Conservation (phyloP, 2,329 filamentous ascomycete genomes). For the Fusarium foetens region DNA sequence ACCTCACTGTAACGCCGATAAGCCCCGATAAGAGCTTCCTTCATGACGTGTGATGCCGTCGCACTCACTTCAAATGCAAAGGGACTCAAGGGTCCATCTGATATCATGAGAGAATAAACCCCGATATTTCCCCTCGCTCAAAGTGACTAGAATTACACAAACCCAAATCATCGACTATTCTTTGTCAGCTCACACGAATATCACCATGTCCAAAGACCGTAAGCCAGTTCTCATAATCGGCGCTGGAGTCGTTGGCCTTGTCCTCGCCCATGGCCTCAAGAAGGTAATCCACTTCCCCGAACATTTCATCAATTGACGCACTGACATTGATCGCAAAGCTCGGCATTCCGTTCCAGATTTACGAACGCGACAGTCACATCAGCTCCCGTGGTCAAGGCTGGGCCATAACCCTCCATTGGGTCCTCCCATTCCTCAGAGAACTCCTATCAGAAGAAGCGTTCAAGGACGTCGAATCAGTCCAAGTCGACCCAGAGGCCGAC, state of each 20-base stretch:
- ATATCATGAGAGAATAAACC: background rate
- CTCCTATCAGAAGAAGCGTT: background rate
- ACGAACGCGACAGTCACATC: conserved; percentile 6
- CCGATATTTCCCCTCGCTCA: background rate
- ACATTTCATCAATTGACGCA: rapidly evolving
- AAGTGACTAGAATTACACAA: background rate
- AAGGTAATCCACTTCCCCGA: background rate
- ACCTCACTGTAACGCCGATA: background rate
- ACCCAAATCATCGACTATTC: background rate
- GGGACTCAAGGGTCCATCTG: background rate
- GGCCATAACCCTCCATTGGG: conserved; percentile 17
- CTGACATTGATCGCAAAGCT: background rate
- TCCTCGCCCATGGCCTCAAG: conserved; percentile 7
- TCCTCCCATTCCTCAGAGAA: background rate
- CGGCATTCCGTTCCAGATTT: conserved; percentile 1
- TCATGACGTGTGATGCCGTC: background rate
- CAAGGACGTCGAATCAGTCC: background rate
- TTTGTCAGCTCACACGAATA: rapidly evolving
- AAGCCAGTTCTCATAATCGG: conserved; percentile 17
- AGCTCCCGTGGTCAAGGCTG: conserved; percentile 4
- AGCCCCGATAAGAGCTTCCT: background rate
- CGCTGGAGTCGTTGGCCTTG: conserved; percentile 8
- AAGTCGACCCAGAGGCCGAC: conserved; percentile 9
- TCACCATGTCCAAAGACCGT: conserved; percentile 13
- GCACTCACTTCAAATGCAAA: background rate